Base-by-base conservation (phyloP, 495 filamentous ascomycete species). In the Pseudotulostoma volvatum region DNA sequence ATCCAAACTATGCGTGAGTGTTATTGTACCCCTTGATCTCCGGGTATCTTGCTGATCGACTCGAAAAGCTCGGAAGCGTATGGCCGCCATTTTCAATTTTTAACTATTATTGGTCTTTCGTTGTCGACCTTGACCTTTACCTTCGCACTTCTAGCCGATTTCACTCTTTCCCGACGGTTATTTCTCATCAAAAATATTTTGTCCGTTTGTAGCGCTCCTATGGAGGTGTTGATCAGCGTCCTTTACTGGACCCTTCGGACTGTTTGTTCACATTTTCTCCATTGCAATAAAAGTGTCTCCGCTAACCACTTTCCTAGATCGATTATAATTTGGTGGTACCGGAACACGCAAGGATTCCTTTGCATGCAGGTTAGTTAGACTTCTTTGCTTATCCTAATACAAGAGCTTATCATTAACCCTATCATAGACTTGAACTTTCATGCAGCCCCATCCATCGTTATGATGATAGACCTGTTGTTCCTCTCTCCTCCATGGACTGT, bases 401-500 rank as follows among this genome's bases (percentile, higher is more conserved):
- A 16, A 36, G 34, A 11, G 7, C 13, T 41, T n/a, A n/a, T n/a
- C n/a, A n/a, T n/a, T n/a, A n/a, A n/a, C n/a, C n/a, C n/a, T n/a
- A n/a, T 49, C 4, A 48, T 63, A 57, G 86, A 94, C 52, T 52
- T 92, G 16, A 69, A 76, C 32, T 85, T 93, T 53, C 86, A 94
- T 55, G 70, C 75, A n/a, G 58, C 76, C 28, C 86, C 86, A 7
- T 65, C 79, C 2, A 47, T 90, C 17, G 62, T 90, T 37, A 66
- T 94, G 38, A 49, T 74, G 16, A 44, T 77, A 33, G 86, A 93
- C 49, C 49, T 86, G 1, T 61, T 94, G 0, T 59, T 90, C 17
- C 59, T 93, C 9, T 79, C 74, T 11, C 86, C 86, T 4, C 86
- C 86, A 0, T 93, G 82, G 81, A 79, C 77, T 0, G 71, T 85